Conservation (phyloP, 208 protist genomes). For the Wallacemonas sp. region DNA sequence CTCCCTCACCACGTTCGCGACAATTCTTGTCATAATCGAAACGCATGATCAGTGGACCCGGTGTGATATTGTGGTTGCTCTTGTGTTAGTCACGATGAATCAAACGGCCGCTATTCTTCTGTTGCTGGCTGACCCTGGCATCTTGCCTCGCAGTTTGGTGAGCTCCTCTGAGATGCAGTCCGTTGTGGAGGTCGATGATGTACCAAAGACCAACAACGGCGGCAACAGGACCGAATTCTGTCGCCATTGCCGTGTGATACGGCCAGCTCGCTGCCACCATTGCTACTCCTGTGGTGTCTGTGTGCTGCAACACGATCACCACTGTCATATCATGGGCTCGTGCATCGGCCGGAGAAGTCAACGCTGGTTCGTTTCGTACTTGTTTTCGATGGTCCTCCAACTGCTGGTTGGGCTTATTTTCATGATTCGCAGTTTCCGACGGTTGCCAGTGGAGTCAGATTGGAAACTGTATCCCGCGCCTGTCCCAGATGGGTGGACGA, state of each 20-base stretch:
- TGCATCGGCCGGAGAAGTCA: constrained; percentile 48
- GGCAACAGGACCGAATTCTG: constrained; percentile 22
- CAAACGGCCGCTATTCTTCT: constrained; percentile 1
- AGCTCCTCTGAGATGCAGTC: too few species aligned
- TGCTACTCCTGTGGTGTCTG: constrained; percentile 61
- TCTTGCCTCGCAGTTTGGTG: background rate
- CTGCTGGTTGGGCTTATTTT: constrained; percentile 31
- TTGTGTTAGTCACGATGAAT: background rate
- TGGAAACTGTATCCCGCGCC: constrained; percentile 15
- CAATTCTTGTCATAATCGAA: constrained; percentile 14
- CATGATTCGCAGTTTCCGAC: constrained; percentile 27
- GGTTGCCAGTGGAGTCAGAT: constrained; percentile 25
- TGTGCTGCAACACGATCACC: constrained; percentile 58
- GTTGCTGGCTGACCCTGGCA: constrained; percentile 6
- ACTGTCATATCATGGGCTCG: constrained; percentile 46
- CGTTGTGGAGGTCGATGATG: background rate
- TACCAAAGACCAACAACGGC: background rate
- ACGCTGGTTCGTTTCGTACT: constrained; percentile 55
- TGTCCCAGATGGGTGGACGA: constrained; percentile 10
- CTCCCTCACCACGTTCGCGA: constrained; percentile 14
- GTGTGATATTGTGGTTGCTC: background rate
- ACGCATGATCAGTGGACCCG: constrained; percentile 6
- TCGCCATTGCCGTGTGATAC: constrained; percentile 30
- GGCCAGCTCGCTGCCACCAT: constrained; percentile 47
- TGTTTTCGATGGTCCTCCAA: constrained; percentile 29